These are phyloP conservation scores for Pyrus hybrid DNA, from an alignment of 331 rosid genomes.

Conservation along the genomic window DNA sequence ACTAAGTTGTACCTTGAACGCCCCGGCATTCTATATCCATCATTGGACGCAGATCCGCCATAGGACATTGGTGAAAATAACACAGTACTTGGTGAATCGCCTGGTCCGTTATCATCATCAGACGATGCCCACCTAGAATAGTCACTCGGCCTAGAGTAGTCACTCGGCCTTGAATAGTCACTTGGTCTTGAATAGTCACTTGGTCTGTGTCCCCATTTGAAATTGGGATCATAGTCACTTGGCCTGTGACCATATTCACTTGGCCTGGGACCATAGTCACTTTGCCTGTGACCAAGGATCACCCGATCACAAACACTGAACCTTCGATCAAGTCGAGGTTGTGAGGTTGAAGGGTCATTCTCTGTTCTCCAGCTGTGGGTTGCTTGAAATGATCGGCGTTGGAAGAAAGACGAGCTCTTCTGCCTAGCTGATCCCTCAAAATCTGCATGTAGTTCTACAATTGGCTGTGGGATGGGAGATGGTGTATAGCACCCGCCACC, in stretches of 20 bases:
- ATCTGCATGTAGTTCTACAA: conserved; percentile 84
- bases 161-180: conserved; percentile 41
- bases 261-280: conserved; percentile 38
- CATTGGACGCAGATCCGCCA: conserved; percentile 60
- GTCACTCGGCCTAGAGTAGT: conserved; percentile 38
- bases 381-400: conserved; percentile 89
- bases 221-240: conserved; percentile 68
- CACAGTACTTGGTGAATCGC: conserved; percentile 93
- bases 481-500: conserved; percentile 76
- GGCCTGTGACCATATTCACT: conserved; percentile 82
- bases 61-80: conserved; percentile 76
- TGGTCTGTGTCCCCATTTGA: conserved; percentile 68
- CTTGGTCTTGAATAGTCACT: conserved; percentile 57
- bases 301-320: conserved; percentile 95
- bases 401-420: conserved; percentile 91
- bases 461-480: conserved; percentile 90
- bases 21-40: conserved; percentile 67
- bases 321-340: conserved; percentile 79
- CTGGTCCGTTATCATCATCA: conserved; percentile 84
- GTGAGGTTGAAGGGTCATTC: conserved; percentile 65
- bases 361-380: conserved; percentile 82
- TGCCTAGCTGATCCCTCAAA: conserved; percentile 94
- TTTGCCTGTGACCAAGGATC: conserved; percentile 46
- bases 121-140: conserved; percentile 95
- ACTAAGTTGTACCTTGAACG: conserved; percentile 89